Evolutionary conservation across 352 stramenopile species (phyloP), one percentile per base, ranked within the genome.

Genomic region (Phytophthora pinifolia): DNA sequence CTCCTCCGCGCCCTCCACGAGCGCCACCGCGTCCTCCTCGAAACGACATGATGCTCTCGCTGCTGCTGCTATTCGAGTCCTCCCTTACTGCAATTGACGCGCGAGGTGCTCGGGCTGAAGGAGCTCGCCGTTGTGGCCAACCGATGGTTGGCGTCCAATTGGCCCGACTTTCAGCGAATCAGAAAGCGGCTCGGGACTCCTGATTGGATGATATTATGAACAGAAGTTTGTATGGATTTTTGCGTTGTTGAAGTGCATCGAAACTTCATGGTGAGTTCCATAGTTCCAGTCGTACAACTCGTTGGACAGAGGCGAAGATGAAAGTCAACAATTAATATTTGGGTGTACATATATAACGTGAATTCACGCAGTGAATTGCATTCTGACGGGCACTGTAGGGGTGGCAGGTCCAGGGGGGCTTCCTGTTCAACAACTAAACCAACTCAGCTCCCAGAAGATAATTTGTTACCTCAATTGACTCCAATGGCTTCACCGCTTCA

Each of bases 1-100:
- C 52, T 44, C 63, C 54, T 29, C 66, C 67, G 44, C 65, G 54
- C 31, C 60, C 67, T 56, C 75, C 65, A 72, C 67, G 62, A 62
- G 53, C 58, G 52, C 75, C 69, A 65, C 72, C 73, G 50, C 74
- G 72, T 62, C 72, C 78, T 54, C 63, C 63, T 18, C 78, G 76
- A 70, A 77, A 80, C 62, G 80, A 88, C 80, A 87, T 75, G 31
- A 30, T 39, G 14, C 41, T 66, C 10, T 47, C 32, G 42, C 37
- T 39, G 41, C 3, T 55, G 43, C 15, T 61, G 49, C 32, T 48
- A 20, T 12, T 14, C 6, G 8, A 46, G 38, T 46, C 30, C 31
- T 38, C 3, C 29, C 34, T 34, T 34, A 41, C 33, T 67, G 53
- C 39, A 47, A 57, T 59, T 64, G 48, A 64, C 41, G 38, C n/a